These are phyloP conservation scores for Odonthalia washingtoniensis DNA, from an alignment of 31 red algal genomes.

Conservation along the genomic window DNA sequence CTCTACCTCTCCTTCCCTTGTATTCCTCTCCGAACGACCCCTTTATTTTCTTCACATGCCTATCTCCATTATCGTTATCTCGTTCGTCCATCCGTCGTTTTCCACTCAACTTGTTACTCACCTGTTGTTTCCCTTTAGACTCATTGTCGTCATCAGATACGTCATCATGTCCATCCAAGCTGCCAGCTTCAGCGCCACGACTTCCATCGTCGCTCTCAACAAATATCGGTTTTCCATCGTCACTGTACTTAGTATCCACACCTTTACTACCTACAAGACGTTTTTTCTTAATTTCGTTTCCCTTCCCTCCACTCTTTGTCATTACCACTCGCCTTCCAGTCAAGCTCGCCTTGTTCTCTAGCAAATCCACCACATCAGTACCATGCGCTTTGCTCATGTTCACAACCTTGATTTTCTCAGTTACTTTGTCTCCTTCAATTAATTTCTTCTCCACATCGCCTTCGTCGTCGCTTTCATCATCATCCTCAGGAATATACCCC, in stretches of 20 bases:
- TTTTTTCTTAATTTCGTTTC: not conserved
- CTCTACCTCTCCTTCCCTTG: conserved; percentile 49
- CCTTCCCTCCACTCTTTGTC: not conserved
- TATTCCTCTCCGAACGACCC: conserved; percentile 84
- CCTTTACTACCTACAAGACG: not conserved
- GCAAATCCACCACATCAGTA: conserved; percentile 55
- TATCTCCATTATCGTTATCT: conserved; percentile 4
- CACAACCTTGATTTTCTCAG: conserved; percentile 18
- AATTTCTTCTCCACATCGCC: conserved; percentile 69
- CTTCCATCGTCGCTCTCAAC: conserved; percentile 78
- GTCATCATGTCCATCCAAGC: conserved; percentile 35
- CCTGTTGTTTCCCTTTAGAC: not conserved
- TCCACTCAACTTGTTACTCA: not conserved
- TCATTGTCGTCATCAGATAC: conserved; percentile 52
- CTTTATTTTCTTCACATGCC: conserved; percentile 62
- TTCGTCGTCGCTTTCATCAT: conserved; percentile 8
- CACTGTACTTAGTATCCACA: conserved; percentile 47
- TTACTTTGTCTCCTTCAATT: conserved; percentile 64
- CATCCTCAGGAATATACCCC: not conserved
- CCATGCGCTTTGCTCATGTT: not conserved
- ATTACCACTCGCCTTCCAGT: conserved; percentile 11
- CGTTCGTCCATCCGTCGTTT: conserved; percentile 37
- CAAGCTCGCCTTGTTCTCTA: conserved; percentile 44
- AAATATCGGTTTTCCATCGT: conserved; percentile 85
- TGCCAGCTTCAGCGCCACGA: conserved; percentile 61